Conservation (phyloP, 75 land plant genomes). For the Selaginella moellendorffii region DNA sequence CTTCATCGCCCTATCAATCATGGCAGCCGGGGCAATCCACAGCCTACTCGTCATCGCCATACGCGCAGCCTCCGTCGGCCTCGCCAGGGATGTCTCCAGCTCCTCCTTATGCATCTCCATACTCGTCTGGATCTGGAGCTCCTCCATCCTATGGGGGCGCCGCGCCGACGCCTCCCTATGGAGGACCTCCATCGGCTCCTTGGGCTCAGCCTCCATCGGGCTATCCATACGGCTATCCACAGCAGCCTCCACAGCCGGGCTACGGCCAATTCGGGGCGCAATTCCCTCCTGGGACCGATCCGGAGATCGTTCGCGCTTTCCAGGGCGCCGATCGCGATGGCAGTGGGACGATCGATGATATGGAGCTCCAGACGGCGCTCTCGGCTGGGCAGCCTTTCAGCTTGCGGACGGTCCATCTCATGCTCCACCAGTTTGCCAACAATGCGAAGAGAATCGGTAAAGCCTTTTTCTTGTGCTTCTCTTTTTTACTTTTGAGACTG, state of each 20-base stretch:
- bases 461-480: not conserved
- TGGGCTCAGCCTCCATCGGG: not conserved
- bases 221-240: not conserved
- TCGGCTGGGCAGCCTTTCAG: constrained; percentile 26
- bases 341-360: constrained; percentile 43
- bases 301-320: constrained; percentile 31
- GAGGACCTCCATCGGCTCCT: not conserved
- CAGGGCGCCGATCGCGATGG: constrained; percentile 37
- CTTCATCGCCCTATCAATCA: not conserved
- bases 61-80: not conserved
- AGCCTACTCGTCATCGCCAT: not conserved
- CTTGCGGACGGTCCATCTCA: constrained; percentile 27
- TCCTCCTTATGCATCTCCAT: not conserved
- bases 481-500: constrained; percentile 1
- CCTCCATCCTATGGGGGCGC: not conserved
- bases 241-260: not conserved
- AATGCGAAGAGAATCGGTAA: constrained; percentile 52
- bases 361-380: constrained; percentile 38
- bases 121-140: not conserved
- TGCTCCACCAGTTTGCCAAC: constrained; percentile 38
- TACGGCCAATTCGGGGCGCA: constrained; percentile 16
- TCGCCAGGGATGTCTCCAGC: not conserved
- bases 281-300: constrained; percentile 36
- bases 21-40: not conserved
- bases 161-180: not conserved